A percentile compares a stretch with the other conserved stretches of the same genome.
These are phyloP conservation scores for Perkinsus chesapeaki DNA, from an alignment of 169 alveolate genomes.

Conservation along the genomic window DNA sequence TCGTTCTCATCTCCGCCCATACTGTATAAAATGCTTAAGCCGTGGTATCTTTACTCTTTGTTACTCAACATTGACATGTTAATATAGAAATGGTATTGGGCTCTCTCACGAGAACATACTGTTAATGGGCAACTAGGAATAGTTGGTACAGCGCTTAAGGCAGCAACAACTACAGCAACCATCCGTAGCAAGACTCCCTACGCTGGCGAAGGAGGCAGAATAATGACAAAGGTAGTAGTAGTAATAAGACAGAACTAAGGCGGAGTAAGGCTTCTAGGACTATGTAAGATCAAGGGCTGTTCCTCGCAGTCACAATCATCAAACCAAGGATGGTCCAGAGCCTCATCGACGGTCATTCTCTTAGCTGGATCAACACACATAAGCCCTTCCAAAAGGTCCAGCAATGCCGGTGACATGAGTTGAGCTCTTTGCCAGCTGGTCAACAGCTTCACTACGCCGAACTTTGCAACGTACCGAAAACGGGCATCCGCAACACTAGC, in stretches of 20 bases:
- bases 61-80: no score
- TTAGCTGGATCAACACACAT: conserved; percentile 50
- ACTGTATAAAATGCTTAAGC: not conserved
- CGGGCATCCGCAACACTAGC: conserved; percentile 19
- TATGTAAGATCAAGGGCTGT: not conserved
- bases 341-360: conserved; percentile 59
- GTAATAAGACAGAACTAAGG: no score
- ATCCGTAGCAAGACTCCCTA: no score
- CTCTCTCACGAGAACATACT: no score
- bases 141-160: no score
- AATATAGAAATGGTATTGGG: no score
- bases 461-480: conserved; percentile 12
- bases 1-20: not conserved
- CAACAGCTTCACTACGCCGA: conserved; percentile 9
- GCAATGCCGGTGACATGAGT: conserved; percentile 4
- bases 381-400: conserved; percentile 51
- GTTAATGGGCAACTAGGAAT: no score
- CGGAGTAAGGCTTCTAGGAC: not conserved
- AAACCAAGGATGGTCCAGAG: conserved; percentile 55
- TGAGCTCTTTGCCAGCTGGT: conserved; percentile 17
- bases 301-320: not conserved
- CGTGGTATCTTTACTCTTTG: not conserved
- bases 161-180: no score
- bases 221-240: no score
- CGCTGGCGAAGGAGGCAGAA: no score